These are phyloP conservation scores for Ceratocystis alfenasii DNA, from an alignment of 2,329 filamentous ascomycete species.

Conservation along the genomic window DNA sequence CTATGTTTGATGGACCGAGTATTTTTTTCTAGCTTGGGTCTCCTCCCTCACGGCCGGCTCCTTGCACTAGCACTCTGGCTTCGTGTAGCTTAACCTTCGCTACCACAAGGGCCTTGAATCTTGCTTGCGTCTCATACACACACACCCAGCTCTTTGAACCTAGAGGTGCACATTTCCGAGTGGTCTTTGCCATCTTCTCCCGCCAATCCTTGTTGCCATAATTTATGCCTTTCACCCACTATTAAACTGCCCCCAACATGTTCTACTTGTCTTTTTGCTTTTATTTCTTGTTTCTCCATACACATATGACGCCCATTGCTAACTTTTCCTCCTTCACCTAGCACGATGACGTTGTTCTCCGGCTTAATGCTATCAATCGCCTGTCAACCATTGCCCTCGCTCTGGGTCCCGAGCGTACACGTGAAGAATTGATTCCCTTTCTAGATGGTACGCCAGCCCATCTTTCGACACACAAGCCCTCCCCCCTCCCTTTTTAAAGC, in stretches of 20 bases:
- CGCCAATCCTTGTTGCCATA: too few relatives aligned
- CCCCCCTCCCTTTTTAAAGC: slow-evolving; percentile 23
- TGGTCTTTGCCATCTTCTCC: neutral
- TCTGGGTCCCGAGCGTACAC: slow-evolving; percentile 86
- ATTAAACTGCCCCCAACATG: neutral
- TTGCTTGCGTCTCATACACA: neutral
- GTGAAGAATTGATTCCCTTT: slow-evolving; percentile 97
- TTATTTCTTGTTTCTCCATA: neutral
- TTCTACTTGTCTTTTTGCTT: neutral
- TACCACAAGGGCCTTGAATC: neutral
- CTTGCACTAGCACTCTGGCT: neutral
- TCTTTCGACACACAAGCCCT: neutral
- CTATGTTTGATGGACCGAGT: neutral
- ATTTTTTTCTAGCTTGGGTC: neutral
- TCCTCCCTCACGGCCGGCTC: neutral
- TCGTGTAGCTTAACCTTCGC: neutral
- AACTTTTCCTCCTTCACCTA: slow-evolving; percentile 31
- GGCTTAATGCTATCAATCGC: slow-evolving; percentile 95
- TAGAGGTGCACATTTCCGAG: neutral
- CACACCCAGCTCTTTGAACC: neutral
- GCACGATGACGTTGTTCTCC: slow-evolving; percentile 97
- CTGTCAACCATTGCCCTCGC: slow-evolving; percentile 96
- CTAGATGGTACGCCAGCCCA: slow-evolving; percentile 67
- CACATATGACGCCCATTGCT: neutral
- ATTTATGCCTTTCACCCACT: too few relatives aligned